Evolutionary conservation across 345 rosid genomes (phyloP), one percentile per base, ranked within the genome.

Genomic region (Theobroma cacao): DNA sequence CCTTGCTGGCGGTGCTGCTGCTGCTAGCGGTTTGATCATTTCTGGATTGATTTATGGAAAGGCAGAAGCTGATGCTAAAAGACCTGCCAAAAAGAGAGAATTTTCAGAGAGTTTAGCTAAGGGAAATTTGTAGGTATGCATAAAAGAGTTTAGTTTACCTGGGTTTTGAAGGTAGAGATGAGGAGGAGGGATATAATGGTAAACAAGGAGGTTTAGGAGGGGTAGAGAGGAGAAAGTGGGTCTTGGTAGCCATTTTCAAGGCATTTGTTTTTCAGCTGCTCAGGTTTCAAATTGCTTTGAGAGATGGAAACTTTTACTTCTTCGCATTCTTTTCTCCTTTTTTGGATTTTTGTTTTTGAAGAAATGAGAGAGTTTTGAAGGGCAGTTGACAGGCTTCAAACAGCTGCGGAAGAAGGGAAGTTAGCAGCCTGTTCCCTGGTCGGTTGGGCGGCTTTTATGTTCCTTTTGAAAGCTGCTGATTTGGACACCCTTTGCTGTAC

Each of bases 1-100:
- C 62, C 38, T 33, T 18, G 52, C 40, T 55, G 72, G 26, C 41
- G 79, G 60, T 22, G 45, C 58, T 53, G 71, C 58, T 53, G 71
- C 56, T 34, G 48, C 75, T 58, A 34, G 26, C 41, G 48, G 79
- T 12, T 7, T 78, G 78, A 76, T 33, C 80, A 75, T 62, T 82
- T 7, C 33, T 66, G 12, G 78, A 77, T 40, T 61, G 79, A 47
- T 85, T 72, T 65, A 86, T 71, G 53, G 91, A 86, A 45, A 90
- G 59, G 53, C 84, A 78, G 82, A 75, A 82, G 43, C 45, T n/a
- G 77, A 78, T 76, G 60, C 64, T 77, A 59, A 41, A 30, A 24
- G 28, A 64, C 62, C 73, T 75, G 82, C 15, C 15, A 47, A 55
- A 72, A 67, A 30, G 48, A 72, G 10, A 41, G 33, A 41, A 14